A percentile compares a stretch with the other conserved stretches of the same genome.
phyloP scores from a whole-genome alignment of 1,284 basidiomycete genomes.

The Microbotryum violaceum region DNA sequence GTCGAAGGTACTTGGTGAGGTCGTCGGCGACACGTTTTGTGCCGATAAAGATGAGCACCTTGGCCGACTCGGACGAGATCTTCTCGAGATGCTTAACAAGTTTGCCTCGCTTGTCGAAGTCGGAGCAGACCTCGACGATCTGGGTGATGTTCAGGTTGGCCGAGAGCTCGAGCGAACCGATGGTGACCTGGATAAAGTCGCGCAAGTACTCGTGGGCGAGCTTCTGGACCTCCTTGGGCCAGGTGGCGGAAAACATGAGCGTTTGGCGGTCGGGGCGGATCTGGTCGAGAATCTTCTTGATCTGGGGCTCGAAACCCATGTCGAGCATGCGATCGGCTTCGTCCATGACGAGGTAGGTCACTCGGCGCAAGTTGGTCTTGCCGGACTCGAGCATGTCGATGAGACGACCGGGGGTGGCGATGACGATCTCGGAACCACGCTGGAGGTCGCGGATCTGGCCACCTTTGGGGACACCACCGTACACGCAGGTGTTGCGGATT shows the following conservation, averaged over 20 bases:
- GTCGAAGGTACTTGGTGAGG: constrained; percentile 91
- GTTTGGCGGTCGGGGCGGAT: constrained; percentile 89
- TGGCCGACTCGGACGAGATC: constrained; percentile 93
- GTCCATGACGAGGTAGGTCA: constrained; percentile 98
- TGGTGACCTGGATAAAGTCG: constrained; percentile 97
- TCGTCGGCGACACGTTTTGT: constrained; percentile 98
- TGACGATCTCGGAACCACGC: constrained; percentile 92
- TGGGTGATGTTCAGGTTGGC: constrained; percentile 98
- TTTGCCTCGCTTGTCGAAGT: constrained; percentile 94
- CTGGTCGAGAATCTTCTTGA: constrained; percentile 94
- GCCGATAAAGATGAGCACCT: constrained; percentile 96
- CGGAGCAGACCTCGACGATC: constrained; percentile 91
- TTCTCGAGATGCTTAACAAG: constrained; percentile 95
- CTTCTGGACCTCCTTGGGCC: constrained; percentile 99
- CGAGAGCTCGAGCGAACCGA: constrained; percentile 95
- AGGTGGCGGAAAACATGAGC: constrained; percentile 85
- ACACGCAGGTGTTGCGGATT: constrained; percentile 96
- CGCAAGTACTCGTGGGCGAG: constrained; percentile 91
- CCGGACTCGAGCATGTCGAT: constrained; percentile 93
- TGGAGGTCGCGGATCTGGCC: constrained; percentile 96
- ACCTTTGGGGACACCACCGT: constrained; percentile 97
- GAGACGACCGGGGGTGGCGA: constrained; percentile 80
- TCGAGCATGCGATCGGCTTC: constrained; percentile 98
- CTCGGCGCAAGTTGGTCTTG: constrained; percentile 89
- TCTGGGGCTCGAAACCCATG: constrained; percentile 99